These are phyloP conservation scores for Penicillium sp. DNA, from an alignment of 2,329 filamentous ascomycete species.

Conservation along the genomic window DNA sequence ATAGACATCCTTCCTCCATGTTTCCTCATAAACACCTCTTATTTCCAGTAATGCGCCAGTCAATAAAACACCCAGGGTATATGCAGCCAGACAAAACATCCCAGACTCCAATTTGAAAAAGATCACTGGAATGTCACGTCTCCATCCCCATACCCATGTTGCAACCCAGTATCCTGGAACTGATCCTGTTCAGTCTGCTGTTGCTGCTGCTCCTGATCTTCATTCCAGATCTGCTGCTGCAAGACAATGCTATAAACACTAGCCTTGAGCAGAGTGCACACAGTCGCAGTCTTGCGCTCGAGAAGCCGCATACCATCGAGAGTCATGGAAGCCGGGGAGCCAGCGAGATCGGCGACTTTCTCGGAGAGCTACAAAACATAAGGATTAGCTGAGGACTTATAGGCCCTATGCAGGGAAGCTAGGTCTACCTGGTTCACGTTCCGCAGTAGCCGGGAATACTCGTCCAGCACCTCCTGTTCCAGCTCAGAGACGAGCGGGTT, in stretches of 20 bases:
- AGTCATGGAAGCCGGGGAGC: constrained; percentile 67
- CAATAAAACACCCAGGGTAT: constrained; percentile 15
- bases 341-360: constrained; percentile 52
- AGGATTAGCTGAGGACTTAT: not conserved
- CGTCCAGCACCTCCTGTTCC: constrained; percentile 90
- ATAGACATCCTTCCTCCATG: not conserved
- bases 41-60: constrained; percentile 7
- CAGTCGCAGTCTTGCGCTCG: constrained; percentile 88
- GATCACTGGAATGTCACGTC: constrained; percentile 27
- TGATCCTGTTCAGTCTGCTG: constrained; percentile 22
- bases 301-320: constrained; percentile 75
- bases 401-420: not conserved
- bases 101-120: constrained; percentile 4
- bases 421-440: constrained; percentile 78
- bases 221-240: constrained; percentile 89
- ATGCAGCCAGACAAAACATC: constrained; percentile 11
- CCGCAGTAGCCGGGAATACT: constrained; percentile 79
- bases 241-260: constrained; percentile 98
- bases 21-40: not conserved
- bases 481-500: constrained; percentile 59
- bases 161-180: constrained; percentile 19
- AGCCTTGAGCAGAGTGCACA: constrained; percentile 93
- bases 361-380: constrained; percentile 27
- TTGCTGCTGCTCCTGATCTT: constrained; percentile 35
- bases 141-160: constrained; percentile 18